phyloP scores from a whole-genome alignment of 805 yeast genomes.

The Jamesozyma jinghongensis region DNA sequence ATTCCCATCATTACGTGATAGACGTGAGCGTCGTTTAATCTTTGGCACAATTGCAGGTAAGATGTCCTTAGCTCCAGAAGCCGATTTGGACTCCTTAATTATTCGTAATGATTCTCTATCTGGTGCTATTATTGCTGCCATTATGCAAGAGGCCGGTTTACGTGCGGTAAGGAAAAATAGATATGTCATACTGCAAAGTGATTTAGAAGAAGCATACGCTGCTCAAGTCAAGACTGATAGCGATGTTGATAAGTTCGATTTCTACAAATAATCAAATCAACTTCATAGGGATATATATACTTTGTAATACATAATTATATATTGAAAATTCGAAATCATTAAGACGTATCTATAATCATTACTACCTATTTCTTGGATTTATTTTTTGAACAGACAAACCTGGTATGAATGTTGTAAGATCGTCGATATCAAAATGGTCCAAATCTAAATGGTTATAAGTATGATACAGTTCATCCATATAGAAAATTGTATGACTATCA shows the following conservation, averaged over 20 bases:
- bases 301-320: not conserved
- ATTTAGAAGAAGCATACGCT: slow-evolving; percentile 95
- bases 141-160: slow-evolving; percentile 99
- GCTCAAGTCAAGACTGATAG: slow-evolving; percentile 92
- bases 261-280: slow-evolving; percentile 55
- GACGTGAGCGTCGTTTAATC: slow-evolving; percentile 95
- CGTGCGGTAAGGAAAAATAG: slow-evolving; percentile 98
- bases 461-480: slow-evolving; percentile 27
- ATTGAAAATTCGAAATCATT: not conserved
- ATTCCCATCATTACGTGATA: slow-evolving; percentile 90
- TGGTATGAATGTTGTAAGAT: slow-evolving; percentile 42
- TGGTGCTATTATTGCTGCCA: slow-evolving; percentile 97
- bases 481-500: not conserved
- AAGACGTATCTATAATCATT: not conserved
- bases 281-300: not conserved
- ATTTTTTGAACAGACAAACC: slow-evolving; percentile 50
- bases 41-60: slow-evolving; percentile 93
- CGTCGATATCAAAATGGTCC: slow-evolving; percentile 58
- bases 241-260: slow-evolving; percentile 95
- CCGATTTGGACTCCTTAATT: slow-evolving; percentile 87
- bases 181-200: slow-evolving; percentile 91
- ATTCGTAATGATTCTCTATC: slow-evolving; percentile 94
- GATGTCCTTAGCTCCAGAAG: slow-evolving; percentile 98
- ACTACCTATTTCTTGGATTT: not conserved
- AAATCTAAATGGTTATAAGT: slow-evolving; percentile 51